phyloP scores from a whole-genome alignment of 352 stramenopile species.

The Pythium chondricola region DNA sequence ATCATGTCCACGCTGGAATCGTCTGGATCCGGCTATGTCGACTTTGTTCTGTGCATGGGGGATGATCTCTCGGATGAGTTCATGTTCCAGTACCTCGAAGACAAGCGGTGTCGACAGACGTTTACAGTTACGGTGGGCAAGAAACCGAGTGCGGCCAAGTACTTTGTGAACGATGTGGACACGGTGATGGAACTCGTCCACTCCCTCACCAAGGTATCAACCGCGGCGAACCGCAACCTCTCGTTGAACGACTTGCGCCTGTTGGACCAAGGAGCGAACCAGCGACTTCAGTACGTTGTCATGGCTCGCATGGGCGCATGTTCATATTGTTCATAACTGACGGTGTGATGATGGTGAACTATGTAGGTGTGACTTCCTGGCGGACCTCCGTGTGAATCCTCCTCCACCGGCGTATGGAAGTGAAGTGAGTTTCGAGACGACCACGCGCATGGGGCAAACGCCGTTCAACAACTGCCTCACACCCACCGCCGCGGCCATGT shows the following conservation, averaged over 20 bases:
- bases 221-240: slow-evolving; percentile 74
- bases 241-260: slow-evolving; percentile 80
- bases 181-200: slow-evolving; percentile 94
- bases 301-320: slow-evolving; percentile 48
- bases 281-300: not conserved
- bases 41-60: slow-evolving; percentile 97
- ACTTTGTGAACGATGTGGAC: slow-evolving; percentile 97
- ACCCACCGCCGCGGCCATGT: slow-evolving; percentile 11
- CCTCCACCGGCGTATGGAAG: slow-evolving; percentile 8
- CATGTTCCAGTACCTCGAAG: slow-evolving; percentile 92
- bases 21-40: slow-evolving; percentile 66
- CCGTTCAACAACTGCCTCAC: slow-evolving; percentile 13
- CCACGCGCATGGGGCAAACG: not conserved
- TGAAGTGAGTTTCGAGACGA: slow-evolving; percentile 18
- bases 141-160: slow-evolving; percentile 96
- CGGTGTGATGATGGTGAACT: too few relatives aligned
- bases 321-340: too few relatives aligned
- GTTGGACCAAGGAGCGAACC: slow-evolving; percentile 42
- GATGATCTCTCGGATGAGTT: slow-evolving; percentile 99
- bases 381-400: slow-evolving; percentile 11
- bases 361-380: slow-evolving; percentile 31
- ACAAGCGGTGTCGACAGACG: slow-evolving; percentile 43
- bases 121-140: slow-evolving; percentile 98
- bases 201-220: slow-evolving; percentile 81
- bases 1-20: slow-evolving; percentile 91